phyloP scores from a whole-genome alignment of 495 filamentous ascomycete genomes.

The Amniculicola lignicola region DNA sequence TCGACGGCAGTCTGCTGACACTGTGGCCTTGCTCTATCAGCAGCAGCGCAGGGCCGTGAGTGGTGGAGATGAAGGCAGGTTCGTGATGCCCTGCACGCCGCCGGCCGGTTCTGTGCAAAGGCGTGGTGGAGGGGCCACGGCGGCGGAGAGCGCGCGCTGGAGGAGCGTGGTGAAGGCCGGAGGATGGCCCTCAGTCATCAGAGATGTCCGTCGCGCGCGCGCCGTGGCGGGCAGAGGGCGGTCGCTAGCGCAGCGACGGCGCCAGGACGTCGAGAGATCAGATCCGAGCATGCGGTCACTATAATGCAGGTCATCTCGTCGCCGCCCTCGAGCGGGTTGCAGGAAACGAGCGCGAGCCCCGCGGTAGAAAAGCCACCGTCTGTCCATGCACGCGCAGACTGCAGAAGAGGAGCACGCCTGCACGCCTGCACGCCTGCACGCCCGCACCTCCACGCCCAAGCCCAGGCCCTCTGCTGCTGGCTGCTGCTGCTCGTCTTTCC shows the following conservation, averaged over 20 bases:
- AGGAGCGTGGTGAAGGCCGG: background rate
- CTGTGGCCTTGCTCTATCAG: slow-evolving; percentile 26
- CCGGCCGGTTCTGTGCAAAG: slow-evolving; percentile 25
- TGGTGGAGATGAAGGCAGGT: slow-evolving; percentile 15
- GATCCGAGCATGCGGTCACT: slow-evolving; percentile 22
- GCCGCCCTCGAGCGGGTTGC: background rate
- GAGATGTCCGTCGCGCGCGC: too few species aligned
- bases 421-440: background rate
- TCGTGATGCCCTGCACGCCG: slow-evolving; percentile 23
- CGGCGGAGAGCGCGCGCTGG: background rate
- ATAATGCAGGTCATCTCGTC: slow-evolving; percentile 17
- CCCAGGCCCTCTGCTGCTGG: background rate
- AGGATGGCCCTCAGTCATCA: background rate
- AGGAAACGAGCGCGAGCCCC: background rate
- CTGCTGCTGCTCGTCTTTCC: background rate
- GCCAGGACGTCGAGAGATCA: background rate
- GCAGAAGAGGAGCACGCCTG: background rate
- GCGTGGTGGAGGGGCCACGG: background rate
- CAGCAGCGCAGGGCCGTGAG: slow-evolving; percentile 12
- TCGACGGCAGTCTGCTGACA: slow-evolving; percentile 20
- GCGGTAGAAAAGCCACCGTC: slow-evolving; percentile 11
- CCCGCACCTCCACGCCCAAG: background rate
- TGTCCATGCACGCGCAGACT: slow-evolving; percentile 4
- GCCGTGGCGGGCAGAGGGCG: background rate
- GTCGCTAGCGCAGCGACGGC: background rate